Conservation (phyloP, 1,284 basidiomycete genomes). For the Cryptococcus sp. region DNA sequence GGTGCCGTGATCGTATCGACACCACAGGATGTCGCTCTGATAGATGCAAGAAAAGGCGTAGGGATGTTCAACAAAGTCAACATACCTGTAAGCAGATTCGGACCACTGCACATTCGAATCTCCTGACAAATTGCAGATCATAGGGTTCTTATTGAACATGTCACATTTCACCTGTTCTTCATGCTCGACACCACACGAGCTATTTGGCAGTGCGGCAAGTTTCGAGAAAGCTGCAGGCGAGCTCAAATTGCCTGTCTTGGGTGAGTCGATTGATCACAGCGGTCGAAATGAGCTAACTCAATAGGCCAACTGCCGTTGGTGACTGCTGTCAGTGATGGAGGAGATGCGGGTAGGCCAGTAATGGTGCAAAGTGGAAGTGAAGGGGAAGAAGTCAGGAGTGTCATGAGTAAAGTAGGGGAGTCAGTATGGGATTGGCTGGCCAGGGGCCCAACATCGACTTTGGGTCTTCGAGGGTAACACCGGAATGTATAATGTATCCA, state of each 20-base stretch:
- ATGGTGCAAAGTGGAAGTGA: conserved; percentile 42
- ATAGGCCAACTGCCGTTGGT: conserved; percentile 70
- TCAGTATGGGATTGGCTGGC: conserved; percentile 40
- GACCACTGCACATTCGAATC: neutral
- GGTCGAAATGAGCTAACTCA: neutral
- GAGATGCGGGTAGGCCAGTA: conserved; percentile 64
- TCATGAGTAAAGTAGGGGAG: conserved; percentile 33
- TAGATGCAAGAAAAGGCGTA: conserved; percentile 89
- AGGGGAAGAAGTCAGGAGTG: conserved; percentile 35
- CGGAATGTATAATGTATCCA: no score
- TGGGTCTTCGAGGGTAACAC: conserved; percentile 23
- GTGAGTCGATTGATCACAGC: conserved; percentile 43
- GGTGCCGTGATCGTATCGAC: conserved; percentile 90
- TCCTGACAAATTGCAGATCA: conserved; percentile 57
- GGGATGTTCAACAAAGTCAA: conserved; percentile 87
- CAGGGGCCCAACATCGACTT: conserved; percentile 4
- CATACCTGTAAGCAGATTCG: conserved; percentile 68
- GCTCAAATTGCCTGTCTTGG: conserved; percentile 65
- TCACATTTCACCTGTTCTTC: conserved; percentile 75
- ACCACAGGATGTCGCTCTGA: conserved; percentile 88
- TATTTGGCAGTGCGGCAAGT: conserved; percentile 69
- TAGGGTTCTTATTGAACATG: conserved; percentile 86
- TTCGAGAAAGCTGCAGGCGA: conserved; percentile 64
- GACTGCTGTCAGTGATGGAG: conserved; percentile 65
- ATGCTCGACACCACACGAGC: conserved; percentile 64